phyloP scores from a whole-genome alignment of 257 asterid genomes.

The Capsicum chinense region DNA sequence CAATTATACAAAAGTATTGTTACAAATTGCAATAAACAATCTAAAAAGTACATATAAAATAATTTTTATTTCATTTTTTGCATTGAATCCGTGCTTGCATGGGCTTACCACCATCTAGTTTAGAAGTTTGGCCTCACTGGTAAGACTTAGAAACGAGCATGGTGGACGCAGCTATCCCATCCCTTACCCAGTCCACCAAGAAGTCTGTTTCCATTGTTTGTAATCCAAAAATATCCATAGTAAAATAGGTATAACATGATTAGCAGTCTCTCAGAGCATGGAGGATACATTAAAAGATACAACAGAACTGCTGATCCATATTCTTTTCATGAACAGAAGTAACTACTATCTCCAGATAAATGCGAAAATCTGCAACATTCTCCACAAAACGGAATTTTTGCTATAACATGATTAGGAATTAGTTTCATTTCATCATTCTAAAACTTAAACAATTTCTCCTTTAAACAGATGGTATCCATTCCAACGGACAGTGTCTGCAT shows the following conservation, averaged over 20 bases:
- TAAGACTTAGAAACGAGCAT: too few relatives aligned
- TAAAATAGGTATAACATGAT: background rate
- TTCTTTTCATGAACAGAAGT: background rate
- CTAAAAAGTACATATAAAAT: too few relatives aligned
- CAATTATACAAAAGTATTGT: too few relatives aligned
- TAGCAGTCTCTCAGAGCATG: background rate
- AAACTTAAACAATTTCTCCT: background rate
- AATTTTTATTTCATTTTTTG: too few relatives aligned
- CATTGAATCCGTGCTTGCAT: too few relatives aligned
- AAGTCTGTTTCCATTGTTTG: background rate
- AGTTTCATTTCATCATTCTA: constrained; percentile 15
- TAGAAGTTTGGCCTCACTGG: too few relatives aligned
- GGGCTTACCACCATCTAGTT: too few relatives aligned
- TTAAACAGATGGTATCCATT: background rate
- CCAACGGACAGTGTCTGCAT: constrained; percentile 11
- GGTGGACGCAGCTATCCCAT: too few relatives aligned
- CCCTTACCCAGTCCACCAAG: background rate
- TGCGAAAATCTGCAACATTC: background rate
- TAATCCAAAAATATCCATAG: background rate
- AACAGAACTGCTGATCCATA: background rate
- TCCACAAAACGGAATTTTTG: background rate
- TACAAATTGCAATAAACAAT: too few relatives aligned
- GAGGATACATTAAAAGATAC: too few relatives aligned
- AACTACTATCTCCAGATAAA: constrained; percentile 4
- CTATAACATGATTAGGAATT: background rate